These are phyloP conservation scores for Gracilariopsis chorda DNA, from an alignment of 23 red algal genomes.

Conservation along the genomic window DNA sequence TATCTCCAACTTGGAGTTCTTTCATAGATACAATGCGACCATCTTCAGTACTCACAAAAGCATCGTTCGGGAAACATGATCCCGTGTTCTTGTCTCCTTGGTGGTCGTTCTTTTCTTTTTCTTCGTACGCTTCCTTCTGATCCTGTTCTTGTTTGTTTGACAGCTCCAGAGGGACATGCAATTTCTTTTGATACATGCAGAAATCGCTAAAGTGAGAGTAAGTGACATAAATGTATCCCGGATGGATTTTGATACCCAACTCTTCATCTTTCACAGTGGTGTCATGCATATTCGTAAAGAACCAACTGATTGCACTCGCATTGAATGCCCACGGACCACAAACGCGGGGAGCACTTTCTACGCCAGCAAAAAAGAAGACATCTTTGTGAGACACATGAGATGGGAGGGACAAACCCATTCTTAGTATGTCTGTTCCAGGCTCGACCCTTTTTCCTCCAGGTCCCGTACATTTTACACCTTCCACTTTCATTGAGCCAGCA, in stretches of 20 bases:
- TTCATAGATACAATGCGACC: conserved; percentile 26
- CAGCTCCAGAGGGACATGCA: not conserved
- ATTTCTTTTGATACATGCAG: conserved; percentile 3
- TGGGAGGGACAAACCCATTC: not conserved
- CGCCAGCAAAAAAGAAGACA: conserved; percentile 43
- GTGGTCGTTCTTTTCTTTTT: not conserved
- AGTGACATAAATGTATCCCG: conserved; percentile 27
- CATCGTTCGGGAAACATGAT: conserved; percentile 61
- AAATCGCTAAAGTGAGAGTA: conserved; percentile 52
- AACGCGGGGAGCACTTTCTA: conserved; percentile 28
- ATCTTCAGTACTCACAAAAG: not conserved
- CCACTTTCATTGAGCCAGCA: conserved; percentile 1
- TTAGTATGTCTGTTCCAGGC: not conserved
- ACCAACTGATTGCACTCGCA: conserved; percentile 57
- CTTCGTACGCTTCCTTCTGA: not conserved
- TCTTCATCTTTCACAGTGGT: not conserved
- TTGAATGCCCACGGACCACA: conserved; percentile 49
- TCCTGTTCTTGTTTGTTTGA: not conserved
- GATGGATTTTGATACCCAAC: not conserved
- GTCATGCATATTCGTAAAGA: not conserved
- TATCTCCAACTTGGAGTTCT: conserved; percentile 49
- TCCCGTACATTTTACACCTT: not conserved
- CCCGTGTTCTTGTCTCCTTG: not conserved
- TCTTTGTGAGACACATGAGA: not conserved
- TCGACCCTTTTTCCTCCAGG: conserved; percentile 22